Conservation (phyloP, 2,329 filamentous ascomycete species). For the Ophiostoma ulmi region DNA sequence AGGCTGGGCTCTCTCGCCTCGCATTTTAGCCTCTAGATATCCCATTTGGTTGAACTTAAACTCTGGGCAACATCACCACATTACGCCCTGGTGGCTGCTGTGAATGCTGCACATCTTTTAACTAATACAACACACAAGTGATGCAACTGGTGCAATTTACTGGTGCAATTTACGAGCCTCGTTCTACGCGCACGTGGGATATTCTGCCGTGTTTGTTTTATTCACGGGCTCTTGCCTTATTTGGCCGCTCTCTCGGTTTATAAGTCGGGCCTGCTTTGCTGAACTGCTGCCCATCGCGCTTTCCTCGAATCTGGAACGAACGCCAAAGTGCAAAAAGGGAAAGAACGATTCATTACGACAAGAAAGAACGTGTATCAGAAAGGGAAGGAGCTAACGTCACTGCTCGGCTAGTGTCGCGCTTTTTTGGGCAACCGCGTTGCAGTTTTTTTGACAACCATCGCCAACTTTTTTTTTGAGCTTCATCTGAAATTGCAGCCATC, state of each 20-base stretch:
- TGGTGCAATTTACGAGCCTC: not conserved
- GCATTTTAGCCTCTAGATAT: not conserved
- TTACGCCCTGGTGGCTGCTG: not conserved
- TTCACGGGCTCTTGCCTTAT: conserved; percentile 6
- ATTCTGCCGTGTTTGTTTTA: not conserved
- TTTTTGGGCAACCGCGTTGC: not conserved
- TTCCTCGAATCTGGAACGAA: not conserved
- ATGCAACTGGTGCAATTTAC: not conserved
- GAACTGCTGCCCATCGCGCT: not conserved
- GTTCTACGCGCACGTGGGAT: not conserved
- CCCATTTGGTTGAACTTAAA: not conserved
- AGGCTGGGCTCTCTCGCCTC: not conserved
- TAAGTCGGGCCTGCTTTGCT: not conserved
- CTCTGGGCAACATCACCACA: not conserved
- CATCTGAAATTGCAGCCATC: no score
- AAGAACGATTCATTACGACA: not conserved
- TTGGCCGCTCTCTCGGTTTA: not conserved
- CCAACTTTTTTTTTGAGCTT: not conserved
- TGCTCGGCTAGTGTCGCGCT: not conserved
- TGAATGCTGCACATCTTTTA: not conserved
- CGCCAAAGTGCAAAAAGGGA: not conserved
- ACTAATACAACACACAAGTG: not conserved
- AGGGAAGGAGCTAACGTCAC: conserved; percentile 8
- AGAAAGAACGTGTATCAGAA: not conserved
- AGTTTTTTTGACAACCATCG: not conserved